Evolutionary conservation across 805 yeast genomes (phyloP), one percentile per base, ranked within the genome.

Genomic region (Lachancea sp.): DNA sequence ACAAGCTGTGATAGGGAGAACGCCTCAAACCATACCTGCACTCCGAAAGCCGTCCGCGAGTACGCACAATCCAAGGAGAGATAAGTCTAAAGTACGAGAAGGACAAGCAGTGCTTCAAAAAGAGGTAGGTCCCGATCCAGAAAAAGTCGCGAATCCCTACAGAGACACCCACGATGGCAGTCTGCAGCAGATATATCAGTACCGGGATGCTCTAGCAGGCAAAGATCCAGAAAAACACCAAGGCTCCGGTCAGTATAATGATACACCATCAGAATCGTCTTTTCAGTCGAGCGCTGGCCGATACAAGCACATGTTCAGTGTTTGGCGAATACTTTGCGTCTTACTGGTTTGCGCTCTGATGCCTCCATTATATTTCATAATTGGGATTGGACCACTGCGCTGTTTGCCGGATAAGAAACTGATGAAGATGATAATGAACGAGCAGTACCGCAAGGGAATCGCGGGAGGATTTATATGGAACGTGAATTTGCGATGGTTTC

Each of bases 401-500:
- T 59, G 62, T 10, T 22, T 60, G 10, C 42, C 54, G 6, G 59
- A 61, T 42, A 51, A 56, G 17, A 47, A 52, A 26, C 29, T 62
- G 17, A 56, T 60, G 60, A 52, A 52, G 35, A 36, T 62, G 48
- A 48, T 62, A 2, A 49, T 59, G 52, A 55, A 54, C 38, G 40
- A 48, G 9, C 48, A 57, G 16, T 57, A 59, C 45, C 51, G 63
- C 26, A 32, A 48, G 15, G 58, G 56, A 3, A 41, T 60, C 39
- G 46, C 58, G 22, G 51, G 57, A 34, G 67, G 66, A 7, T 62
- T 58, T 36, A 45, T 56, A 1, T 61, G 66, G 66, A 63, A 60
- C 37, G 42, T 62, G 9, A 57, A 57, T 36, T 45, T 62, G 4
- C 36, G 36, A 13, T 60, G 66, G 65, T 51, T 62, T 26, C 38